Conservation (phyloP, 2,329 filamentous ascomycete species). For the Arthrobotrys pseudoclavata region DNA sequence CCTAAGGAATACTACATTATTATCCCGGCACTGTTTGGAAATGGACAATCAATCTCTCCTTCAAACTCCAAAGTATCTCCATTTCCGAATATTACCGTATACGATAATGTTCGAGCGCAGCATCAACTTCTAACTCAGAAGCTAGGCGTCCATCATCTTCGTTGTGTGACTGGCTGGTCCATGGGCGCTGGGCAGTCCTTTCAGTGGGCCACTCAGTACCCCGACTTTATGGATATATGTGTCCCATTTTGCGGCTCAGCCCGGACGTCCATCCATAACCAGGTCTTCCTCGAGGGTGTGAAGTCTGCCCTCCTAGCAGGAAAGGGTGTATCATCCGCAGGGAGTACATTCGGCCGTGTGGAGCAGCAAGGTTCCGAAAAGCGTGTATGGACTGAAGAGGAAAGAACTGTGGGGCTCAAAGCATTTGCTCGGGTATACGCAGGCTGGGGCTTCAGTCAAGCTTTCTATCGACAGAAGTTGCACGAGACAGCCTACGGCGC, state of each 20-base stretch:
- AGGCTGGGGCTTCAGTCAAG: constrained; percentile 84
- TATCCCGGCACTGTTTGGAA: constrained; percentile 77
- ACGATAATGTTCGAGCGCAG: constrained; percentile 79
- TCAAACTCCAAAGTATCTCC: constrained; percentile 73
- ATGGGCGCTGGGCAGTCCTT: constrained; percentile 79
- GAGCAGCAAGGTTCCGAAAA: constrained; percentile 65
- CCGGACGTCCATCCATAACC: constrained; percentile 76
- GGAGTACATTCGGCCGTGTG: constrained; percentile 68
- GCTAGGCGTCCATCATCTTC: constrained; percentile 73
- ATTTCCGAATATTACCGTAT: constrained; percentile 75
- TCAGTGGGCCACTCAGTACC: constrained; percentile 75
- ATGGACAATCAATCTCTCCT: constrained; percentile 77
- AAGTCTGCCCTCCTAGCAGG: constrained; percentile 74
- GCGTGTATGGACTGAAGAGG: constrained; percentile 70
- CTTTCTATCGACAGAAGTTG: constrained; percentile 79
- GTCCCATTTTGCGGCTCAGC: constrained; percentile 78
- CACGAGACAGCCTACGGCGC: constrained; percentile 72
- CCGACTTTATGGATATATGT: constrained; percentile 75
- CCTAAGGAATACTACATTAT: constrained; percentile 78
- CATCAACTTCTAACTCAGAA: constrained; percentile 76
- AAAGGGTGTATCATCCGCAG: constrained; percentile 65
- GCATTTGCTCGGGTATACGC: constrained; percentile 82
- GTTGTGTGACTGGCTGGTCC: constrained; percentile 77
- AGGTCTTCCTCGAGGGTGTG: constrained; percentile 77
- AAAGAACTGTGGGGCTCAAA: constrained; percentile 74